Conservation (phyloP, 345 rosid species). For the Salix arbutifolia region DNA sequence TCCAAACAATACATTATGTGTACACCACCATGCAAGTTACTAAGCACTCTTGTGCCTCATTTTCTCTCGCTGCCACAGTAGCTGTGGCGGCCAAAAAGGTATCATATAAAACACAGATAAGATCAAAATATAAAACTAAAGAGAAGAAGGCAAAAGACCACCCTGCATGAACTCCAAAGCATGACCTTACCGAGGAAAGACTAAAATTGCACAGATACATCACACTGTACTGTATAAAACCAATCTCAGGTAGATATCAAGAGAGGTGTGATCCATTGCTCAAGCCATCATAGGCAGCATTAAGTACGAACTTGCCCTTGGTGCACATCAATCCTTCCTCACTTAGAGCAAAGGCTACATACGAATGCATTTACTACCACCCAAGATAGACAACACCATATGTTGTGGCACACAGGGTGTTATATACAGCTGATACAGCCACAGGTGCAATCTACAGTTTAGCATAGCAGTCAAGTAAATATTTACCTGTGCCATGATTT, state of each 20-base stretch:
- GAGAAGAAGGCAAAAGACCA: background rate
- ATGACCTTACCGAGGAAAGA: background rate
- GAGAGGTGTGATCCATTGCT: background rate
- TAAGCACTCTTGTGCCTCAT: background rate
- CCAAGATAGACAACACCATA: background rate
- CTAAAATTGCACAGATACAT: background rate
- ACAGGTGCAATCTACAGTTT: slow-evolving; percentile 11
- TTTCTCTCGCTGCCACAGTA: background rate
- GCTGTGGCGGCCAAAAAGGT: background rate
- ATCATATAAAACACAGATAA: background rate
- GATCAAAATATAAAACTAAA: background rate
- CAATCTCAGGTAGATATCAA: background rate
- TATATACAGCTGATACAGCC: background rate
- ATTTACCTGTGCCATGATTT: slow-evolving; percentile 94
- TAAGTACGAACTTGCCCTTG: background rate
- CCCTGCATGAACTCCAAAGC: background rate
- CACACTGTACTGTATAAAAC: background rate
- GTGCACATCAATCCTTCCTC: background rate
- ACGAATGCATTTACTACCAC: background rate
- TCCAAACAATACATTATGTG: background rate
- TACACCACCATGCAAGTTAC: background rate
- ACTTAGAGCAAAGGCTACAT: background rate
- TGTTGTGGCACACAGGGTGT: background rate
- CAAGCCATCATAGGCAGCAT: background rate
- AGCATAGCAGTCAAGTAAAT: slow-evolving; percentile 23